Conservation (phyloP, 2,329 filamentous ascomycete species). For the Teratosphaeriaceae sp. region DNA sequence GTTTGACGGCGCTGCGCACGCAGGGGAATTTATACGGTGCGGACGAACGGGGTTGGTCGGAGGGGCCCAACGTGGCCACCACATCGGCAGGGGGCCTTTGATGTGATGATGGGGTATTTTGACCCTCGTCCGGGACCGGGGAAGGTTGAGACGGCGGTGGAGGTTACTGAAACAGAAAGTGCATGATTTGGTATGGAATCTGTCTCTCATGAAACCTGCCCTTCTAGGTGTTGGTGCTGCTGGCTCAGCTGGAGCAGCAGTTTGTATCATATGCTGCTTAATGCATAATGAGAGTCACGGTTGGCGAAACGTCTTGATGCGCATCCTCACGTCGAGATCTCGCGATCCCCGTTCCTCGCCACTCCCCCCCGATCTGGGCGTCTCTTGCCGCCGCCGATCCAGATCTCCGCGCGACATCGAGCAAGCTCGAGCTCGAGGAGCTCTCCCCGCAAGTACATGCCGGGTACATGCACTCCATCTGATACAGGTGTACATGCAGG, state of each 20-base stretch:
- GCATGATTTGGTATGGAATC: not conserved
- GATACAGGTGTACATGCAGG: no score
- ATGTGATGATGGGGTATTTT: not conserved
- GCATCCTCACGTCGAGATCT: not conserved
- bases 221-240: slow-evolving; percentile 3
- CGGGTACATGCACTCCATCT: no score
- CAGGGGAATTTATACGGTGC: not conserved
- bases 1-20: not conserved
- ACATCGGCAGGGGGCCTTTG: not conserved
- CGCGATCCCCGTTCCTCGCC: not conserved
- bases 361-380: not conserved
- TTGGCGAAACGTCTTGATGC: not conserved
- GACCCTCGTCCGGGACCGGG: not conserved
- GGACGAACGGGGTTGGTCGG: not conserved
- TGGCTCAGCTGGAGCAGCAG: slow-evolving; percentile 4
- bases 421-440: no score
- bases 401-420: no score
- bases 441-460: not conserved
- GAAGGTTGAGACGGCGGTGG: not conserved
- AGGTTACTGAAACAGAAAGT: not conserved
- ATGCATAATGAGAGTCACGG: slow-evolving; percentile 3
- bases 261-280: slow-evolving; percentile 5
- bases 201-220: slow-evolving; percentile 2
- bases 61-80: not conserved
- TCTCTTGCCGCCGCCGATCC: no score